Evolutionary conservation across 352 stramenopile species (phyloP), one percentile per base, ranked within the genome.

Genomic region (Aphanomyces astaci): DNA sequence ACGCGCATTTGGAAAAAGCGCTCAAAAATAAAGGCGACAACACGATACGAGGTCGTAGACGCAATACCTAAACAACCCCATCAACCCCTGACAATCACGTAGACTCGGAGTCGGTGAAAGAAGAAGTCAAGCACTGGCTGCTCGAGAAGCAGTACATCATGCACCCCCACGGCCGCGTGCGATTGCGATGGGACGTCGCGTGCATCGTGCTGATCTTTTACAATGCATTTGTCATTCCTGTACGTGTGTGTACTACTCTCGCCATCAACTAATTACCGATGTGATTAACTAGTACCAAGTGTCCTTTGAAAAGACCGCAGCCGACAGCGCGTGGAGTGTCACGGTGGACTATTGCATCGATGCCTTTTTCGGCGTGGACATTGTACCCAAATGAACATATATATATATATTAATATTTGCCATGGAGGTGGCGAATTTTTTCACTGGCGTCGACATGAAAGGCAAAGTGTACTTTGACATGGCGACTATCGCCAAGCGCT

Each of bases 151-250:
- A 45, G 30, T 68, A 74, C 32, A 87, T 90, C 77, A 77, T 89
- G 51, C 76, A 87, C 27, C 82, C 82, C 3, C 80, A 87, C 53
- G 76, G 80, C 1, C 73, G 73, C 51, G 76, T 88, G 60, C 80
- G 82, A 5, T 72, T 90, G 7, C 71, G 64, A 30, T 90, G 82
- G 82, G 82, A 90, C 68, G 63, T 89, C 25, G 70, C 79, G 25
- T 88, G 82, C 62, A 89, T 90, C 39, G 63, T 22, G 13, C 88
- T 90, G 67, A 90, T 89, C 63, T 84, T 89, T 31, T 88, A 87
- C 73, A 90, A 89, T 51, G 82, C 82, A 2, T 75, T 90, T 40
- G 73, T 78, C 19, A 70, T 90, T 40, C 82, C 80, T 62, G 80
- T 90, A 77, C 57, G 73, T 59, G 22, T 1, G n/a, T 69, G 52